phyloP scores from a whole-genome alignment of 2,329 filamentous ascomycete genomes.

The Talaromyces sp. region DNA sequence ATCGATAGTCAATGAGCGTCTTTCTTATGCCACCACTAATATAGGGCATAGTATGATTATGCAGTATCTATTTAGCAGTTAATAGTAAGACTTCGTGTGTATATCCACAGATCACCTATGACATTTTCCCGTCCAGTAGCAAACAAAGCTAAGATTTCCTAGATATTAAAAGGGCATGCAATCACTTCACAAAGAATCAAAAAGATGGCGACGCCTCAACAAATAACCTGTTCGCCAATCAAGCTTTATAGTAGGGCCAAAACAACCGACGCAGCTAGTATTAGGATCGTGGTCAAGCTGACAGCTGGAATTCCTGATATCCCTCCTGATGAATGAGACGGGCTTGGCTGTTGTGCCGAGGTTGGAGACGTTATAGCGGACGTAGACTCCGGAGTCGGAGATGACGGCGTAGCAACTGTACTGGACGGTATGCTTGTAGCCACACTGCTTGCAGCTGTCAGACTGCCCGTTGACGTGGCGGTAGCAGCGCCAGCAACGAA shows the following conservation, averaged over 20 bases:
- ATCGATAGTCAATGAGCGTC: neutral
- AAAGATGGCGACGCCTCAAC: neutral
- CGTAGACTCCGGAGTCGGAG: neutral
- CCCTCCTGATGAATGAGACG: neutral
- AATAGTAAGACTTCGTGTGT: neutral
- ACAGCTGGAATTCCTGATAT: neutral
- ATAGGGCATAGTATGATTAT: neutral
- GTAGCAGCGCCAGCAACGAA: neutral
- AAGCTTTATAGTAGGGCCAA: neutral
- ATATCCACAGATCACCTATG: neutral
- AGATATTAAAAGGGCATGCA: neutral
- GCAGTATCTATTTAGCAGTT: neutral
- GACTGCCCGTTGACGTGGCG: neutral
- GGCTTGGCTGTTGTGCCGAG: neutral
- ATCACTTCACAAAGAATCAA: neutral
- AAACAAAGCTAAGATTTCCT: neutral
- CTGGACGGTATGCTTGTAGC: neutral
- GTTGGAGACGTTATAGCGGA: neutral
- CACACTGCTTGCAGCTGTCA: neutral
- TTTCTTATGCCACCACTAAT: neutral
- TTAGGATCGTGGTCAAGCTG: neutral
- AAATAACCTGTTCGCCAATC: neutral
- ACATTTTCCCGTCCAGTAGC: neutral
- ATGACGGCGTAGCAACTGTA: neutral
- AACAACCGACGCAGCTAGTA: neutral